A percentile compares a stretch with the other conserved stretches of the same genome.
Conservation (phyloP, 352 stramenopile genomes). For the Phytophthora pluvialis region DNA sequence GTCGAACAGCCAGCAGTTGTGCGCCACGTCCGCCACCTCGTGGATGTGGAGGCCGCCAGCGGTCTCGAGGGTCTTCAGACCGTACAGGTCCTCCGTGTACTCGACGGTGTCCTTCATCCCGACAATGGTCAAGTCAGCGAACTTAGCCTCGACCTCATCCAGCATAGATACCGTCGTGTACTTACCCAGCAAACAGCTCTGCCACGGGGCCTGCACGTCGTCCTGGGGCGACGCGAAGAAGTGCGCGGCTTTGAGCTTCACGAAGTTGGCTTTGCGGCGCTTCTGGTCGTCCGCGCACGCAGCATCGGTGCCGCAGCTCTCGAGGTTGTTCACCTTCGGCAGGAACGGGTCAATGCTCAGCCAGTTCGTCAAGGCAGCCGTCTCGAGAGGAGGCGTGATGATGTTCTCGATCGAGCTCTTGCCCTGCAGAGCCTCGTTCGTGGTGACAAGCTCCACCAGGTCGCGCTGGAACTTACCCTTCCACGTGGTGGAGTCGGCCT, state of each 20-base stretch:
- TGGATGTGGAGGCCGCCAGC: slow-evolving; percentile 32
- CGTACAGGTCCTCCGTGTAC: slow-evolving; percentile 47
- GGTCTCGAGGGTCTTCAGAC: slow-evolving; percentile 43
- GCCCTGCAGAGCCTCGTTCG: slow-evolving; percentile 28
- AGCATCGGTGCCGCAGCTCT: slow-evolving; percentile 16
- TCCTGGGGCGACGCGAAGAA: slow-evolving; percentile 58
- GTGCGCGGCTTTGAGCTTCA: slow-evolving; percentile 46
- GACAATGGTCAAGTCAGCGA: slow-evolving; percentile 35
- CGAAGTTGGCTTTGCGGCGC: slow-evolving; percentile 51
- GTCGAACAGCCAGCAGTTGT: slow-evolving; percentile 55
- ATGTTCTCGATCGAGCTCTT: slow-evolving; percentile 48
- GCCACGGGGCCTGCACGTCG: slow-evolving; percentile 49
- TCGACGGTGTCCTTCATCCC: slow-evolving; percentile 42
- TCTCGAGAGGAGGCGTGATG: slow-evolving; percentile 30
- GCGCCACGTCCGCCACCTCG: slow-evolving; percentile 30
- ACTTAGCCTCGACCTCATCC: slow-evolving; percentile 41
- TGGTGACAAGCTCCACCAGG: slow-evolving; percentile 33
- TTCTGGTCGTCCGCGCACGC: slow-evolving; percentile 26
- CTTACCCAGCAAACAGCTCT: slow-evolving; percentile 41
- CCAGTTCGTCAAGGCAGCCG: slow-evolving; percentile 39
- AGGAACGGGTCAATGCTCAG: slow-evolving; percentile 43
- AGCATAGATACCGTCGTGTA: slow-evolving; percentile 45
- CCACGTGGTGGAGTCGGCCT: slow-evolving; percentile 22
- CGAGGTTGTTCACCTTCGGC: slow-evolving; percentile 47
- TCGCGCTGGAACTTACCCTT: slow-evolving; percentile 52